These are phyloP conservation scores for Russula lepida DNA, from an alignment of 768 basidiomycete species.

Conservation along the genomic window DNA sequence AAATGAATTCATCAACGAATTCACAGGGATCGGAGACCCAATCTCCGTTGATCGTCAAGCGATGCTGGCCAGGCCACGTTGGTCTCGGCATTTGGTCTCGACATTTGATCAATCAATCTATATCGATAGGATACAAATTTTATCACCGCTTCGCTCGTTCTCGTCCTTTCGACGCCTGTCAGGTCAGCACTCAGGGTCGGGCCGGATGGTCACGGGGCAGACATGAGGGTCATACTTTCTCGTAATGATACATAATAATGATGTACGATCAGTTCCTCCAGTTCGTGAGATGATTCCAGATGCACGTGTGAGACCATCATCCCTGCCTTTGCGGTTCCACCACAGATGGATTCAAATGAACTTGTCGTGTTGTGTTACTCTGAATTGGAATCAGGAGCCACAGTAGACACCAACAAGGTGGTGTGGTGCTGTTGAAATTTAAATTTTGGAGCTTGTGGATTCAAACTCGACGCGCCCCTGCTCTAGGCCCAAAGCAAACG, in stretches of 20 bases:
- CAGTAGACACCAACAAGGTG: no score
- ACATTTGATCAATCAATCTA: background rate
- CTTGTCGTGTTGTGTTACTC: background rate
- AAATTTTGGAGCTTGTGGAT: background rate
- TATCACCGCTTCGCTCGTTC: background rate
- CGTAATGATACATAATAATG: background rate
- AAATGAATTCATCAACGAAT: background rate
- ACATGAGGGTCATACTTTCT: background rate
- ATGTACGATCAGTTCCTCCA: background rate
- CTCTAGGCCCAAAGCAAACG: background rate
- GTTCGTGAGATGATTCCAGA: background rate
- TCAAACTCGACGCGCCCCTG: background rate
- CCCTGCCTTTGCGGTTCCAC: background rate
- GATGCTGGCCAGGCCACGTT: background rate
- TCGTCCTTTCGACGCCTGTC: background rate
- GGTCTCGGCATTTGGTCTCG: background rate
- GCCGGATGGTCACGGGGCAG: background rate
- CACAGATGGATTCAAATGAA: background rate
- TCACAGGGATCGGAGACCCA: background rate
- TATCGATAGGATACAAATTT: background rate
- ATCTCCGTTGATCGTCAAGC: background rate
- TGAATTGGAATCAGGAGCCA: background rate
- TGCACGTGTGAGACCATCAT: background rate
- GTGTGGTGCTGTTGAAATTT: no score
- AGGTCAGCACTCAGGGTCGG: background rate